Percentiles rank a stretch among this genome's conserved stretches.
Evolutionary conservation across 352 stramenopile species (phyloP).

Genomic region (Detonula confervacea): DNA sequence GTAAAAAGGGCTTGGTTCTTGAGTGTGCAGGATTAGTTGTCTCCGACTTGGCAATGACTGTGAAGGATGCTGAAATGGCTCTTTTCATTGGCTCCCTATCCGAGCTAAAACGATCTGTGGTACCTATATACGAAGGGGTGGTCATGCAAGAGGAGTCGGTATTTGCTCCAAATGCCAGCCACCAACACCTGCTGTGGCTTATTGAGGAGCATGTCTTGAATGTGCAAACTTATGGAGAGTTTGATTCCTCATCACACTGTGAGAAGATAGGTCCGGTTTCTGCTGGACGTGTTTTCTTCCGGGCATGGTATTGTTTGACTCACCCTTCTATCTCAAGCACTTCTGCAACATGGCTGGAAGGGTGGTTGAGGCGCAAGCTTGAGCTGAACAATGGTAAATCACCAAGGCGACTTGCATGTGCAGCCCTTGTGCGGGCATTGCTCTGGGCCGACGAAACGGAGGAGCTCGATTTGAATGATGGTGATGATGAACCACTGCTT

Average conservation of each 20-base stretch:
- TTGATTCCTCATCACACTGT: conserved; percentile 50
- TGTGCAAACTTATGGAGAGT: conserved; percentile 77
- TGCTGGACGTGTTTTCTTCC: conserved; percentile 69
- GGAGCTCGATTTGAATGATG: conserved; percentile 46
- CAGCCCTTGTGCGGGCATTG: conserved; percentile 66
- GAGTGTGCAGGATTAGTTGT: conserved; percentile 76
- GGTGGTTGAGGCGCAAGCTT: conserved; percentile 63
- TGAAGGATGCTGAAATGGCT: conserved; percentile 72
- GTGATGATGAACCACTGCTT: conserved; percentile 49
- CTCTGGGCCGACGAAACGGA: conserved; percentile 68
- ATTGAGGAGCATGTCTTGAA: conserved; percentile 72
- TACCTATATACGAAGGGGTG: not conserved
- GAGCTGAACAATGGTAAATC: conserved; percentile 51
- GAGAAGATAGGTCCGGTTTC: conserved; percentile 73
- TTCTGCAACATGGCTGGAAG: conserved; percentile 65
- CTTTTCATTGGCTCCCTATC: conserved; percentile 45
- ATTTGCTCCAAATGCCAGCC: conserved; percentile 56
- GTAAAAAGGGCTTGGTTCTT: conserved; percentile 78
- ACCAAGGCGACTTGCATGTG: conserved; percentile 72
- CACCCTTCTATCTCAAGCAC: conserved; percentile 23
- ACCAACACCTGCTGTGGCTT: conserved; percentile 69
- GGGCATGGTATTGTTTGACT: conserved; percentile 71
- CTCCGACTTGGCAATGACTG: conserved; percentile 49
- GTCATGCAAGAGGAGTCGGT: not conserved
- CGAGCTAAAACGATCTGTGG: conserved; percentile 37